A percentile compares a stretch with the other conserved stretches of the same genome.
phyloP scores from a whole-genome alignment of 148 eudicot genomes.

The Chenopodium berlandieri region DNA sequence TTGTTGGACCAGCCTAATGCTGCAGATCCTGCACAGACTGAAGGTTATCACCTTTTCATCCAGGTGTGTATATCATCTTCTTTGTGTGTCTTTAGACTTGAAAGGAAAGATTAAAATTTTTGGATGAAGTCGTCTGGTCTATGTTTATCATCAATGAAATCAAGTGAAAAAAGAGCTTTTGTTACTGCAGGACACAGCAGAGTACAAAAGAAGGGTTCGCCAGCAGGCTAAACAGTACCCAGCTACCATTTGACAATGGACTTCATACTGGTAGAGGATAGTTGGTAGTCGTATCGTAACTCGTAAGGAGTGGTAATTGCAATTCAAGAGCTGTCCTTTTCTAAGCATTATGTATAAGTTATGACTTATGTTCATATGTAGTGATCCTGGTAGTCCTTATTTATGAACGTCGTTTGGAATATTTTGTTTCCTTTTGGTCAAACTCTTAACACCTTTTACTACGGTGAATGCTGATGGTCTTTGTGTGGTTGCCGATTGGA shows the following conservation, averaged over 20 bases:
- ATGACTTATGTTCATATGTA: slow-evolving; percentile 22
- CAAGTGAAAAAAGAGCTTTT: not conserved
- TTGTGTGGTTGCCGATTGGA: slow-evolving; percentile 14
- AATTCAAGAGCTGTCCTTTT: slow-evolving; percentile 10
- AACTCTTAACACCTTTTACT: not conserved
- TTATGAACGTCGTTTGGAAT: slow-evolving; percentile 1
- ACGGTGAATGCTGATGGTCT: slow-evolving; percentile 2
- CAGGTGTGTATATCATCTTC: slow-evolving; percentile 42
- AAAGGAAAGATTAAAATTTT: not conserved
- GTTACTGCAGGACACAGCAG: slow-evolving; percentile 60
- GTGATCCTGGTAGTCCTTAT: slow-evolving; percentile 14
- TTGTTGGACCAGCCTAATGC: slow-evolving; percentile 76
- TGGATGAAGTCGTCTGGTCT: not conserved
- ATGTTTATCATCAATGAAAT: not conserved
- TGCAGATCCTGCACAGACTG: slow-evolving; percentile 74
- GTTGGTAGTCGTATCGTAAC: slow-evolving; percentile 10
- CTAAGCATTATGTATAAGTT: slow-evolving; percentile 19
- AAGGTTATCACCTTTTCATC: slow-evolving; percentile 71
- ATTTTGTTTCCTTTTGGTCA: slow-evolving; percentile 5
- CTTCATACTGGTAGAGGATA: slow-evolving; percentile 2
- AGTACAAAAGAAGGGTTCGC: slow-evolving; percentile 77
- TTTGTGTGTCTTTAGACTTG: not conserved
- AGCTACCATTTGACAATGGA: slow-evolving; percentile 36
- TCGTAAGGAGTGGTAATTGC: slow-evolving; percentile 5
- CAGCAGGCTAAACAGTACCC: slow-evolving; percentile 72